phyloP scores from a whole-genome alignment of 768 basidiomycete genomes.

The Pilatotrama ljubarskyi region DNA sequence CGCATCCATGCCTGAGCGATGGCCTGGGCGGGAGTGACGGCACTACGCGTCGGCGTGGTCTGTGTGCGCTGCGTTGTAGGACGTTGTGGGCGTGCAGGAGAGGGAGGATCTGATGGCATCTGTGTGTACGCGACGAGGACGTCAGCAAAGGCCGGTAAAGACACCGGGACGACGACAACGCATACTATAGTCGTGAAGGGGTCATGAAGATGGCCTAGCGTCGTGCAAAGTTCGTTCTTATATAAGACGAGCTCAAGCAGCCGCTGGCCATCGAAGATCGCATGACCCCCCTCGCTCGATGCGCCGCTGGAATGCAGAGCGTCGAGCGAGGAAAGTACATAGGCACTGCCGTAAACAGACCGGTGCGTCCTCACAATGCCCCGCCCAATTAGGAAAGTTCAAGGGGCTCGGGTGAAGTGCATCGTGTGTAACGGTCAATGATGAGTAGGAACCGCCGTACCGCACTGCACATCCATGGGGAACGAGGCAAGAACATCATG shows the following conservation, averaged over 20 bases:
- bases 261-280: constrained; percentile 28
- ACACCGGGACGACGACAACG: constrained; percentile 10
- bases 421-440: constrained; percentile 18
- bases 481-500: constrained; percentile 18
- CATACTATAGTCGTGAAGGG: constrained; percentile 33
- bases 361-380: constrained; percentile 20
- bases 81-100: constrained; percentile 26
- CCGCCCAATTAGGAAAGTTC: constrained; percentile 30
- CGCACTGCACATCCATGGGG: constrained; percentile 19
- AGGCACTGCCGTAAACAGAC: constrained; percentile 29
- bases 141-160: constrained; percentile 20
- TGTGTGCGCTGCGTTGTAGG: constrained; percentile 21
- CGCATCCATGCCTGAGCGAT: constrained; percentile 71
- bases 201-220: constrained; percentile 28
- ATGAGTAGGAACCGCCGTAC: constrained; percentile 13
- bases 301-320: constrained; percentile 18
- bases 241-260: constrained; percentile 28
- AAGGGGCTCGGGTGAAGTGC: constrained; percentile 22
- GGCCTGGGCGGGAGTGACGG: constrained; percentile 54
- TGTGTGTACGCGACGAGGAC: constrained; percentile 13
- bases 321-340: constrained; percentile 31
- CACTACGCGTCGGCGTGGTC: constrained; percentile 13
- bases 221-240: constrained; percentile 32
- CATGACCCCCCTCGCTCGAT: constrained; percentile 22
- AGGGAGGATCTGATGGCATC: constrained; percentile 34